Base-by-base conservation (phyloP, 257 asterid genomes). In the Ehretia macrophylla region DNA sequence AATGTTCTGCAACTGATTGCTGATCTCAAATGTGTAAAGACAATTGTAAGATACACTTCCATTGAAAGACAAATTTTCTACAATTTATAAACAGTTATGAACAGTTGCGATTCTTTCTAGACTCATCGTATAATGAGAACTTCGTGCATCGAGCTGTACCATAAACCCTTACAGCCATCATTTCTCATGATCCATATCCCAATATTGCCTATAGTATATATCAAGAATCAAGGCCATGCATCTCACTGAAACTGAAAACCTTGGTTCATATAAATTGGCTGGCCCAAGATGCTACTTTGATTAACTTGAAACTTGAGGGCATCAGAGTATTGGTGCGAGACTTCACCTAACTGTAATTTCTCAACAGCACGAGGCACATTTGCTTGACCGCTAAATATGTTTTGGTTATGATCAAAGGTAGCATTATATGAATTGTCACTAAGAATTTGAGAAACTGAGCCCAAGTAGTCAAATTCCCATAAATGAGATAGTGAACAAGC, bases 381-480 rank as follows among this genome's bases (percentile, higher is more conserved):
- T 42, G 8, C 47, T 42, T 42, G 47, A 42, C 16, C 8, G 47
- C 12, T 42, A 42, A 42, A 42, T 14, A 42, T 42, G 11, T 42
- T 42, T 42, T 42, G 47, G 47, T 42, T 42, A 42, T n/a, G n/a
- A n/a, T 27, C 35, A 27, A 27, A 27, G 35, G 35, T 27, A 1
- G 35, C 35, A 27, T 27, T 3, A 27, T 42, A 42, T 42, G 47
- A 14, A 42, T 42, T 42, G 8, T 42, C 94, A 19, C 78, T 74
- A 17, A 84, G 18, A 45, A 84, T 58, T 42, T 86, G 86, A 22
- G 95, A 63, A 56, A 82, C 75, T 68, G 95, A 72, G 14, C 67
- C 69, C 85, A 81, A 69, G 69, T 63, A 83, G 50, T 77, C 95
- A 62, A 77, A 69, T 14, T 86, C 95, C 92, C 88, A 76, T n/a